Percentiles rank a stretch among this genome's conserved stretches.
Conservation (phyloP, 306 rosid species). For the Crataegus laevigata region DNA sequence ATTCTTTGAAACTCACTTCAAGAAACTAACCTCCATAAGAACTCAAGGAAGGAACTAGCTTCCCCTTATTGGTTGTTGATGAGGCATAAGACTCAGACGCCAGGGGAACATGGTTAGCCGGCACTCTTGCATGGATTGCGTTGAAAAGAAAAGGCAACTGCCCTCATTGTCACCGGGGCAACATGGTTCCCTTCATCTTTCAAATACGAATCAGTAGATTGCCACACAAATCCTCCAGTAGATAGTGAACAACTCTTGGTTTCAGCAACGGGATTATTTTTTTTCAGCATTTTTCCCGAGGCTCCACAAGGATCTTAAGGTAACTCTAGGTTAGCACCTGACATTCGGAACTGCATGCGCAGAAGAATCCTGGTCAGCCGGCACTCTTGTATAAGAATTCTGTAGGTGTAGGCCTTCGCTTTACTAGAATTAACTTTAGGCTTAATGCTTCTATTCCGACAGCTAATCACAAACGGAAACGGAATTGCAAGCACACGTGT, state of each 20-base stretch:
- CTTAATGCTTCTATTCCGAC: no score
- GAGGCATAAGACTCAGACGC: neutral
- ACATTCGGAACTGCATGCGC: no score
- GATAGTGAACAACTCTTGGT: neutral
- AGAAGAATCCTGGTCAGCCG: no score
- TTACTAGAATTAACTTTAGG: no score
- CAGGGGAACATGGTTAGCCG: no score
- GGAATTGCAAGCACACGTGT: no score
- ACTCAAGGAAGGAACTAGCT: neutral
- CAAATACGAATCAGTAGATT: neutral
- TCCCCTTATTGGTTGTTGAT: neutral
- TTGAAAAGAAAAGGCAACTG: neutral
- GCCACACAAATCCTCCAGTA: neutral
- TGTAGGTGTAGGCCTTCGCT: no score
- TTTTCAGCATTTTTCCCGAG: neutral
- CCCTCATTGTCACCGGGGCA: neutral
- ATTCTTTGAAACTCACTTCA: no score
- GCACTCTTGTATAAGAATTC: no score
- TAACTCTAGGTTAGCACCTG: neutral
- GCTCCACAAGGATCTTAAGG: neutral
- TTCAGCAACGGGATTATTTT: neutral
- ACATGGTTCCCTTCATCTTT: neutral
- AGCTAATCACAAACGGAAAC: no score
- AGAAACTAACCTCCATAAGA: no score
- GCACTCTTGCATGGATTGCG: no score